phyloP scores from a whole-genome alignment of 2,329 filamentous ascomycete species.

The Tetracladium maxilliforme region DNA sequence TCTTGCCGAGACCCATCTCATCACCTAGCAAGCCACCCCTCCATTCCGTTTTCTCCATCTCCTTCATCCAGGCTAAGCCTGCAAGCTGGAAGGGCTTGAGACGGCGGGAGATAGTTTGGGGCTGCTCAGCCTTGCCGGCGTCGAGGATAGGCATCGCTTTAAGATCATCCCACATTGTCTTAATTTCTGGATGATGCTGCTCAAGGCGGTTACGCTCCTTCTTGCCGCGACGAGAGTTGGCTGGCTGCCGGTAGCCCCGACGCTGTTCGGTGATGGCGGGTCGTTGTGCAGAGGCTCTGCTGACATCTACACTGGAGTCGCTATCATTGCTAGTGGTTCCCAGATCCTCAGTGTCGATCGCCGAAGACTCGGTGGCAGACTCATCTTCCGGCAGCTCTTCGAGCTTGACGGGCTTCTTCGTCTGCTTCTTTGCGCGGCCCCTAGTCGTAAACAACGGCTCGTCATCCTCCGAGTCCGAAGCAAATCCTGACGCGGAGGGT shows the following conservation, averaged over 20 bases:
- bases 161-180: conserved; percentile 74
- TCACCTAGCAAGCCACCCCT: conserved; percentile 85
- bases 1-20: conserved; percentile 98
- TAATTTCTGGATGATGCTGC: conserved; percentile 60
- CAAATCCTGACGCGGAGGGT: conserved; percentile 1
- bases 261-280: conserved; percentile 17
- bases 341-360: neutral
- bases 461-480: conserved; percentile 1
- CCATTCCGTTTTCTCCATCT: conserved; percentile 75
- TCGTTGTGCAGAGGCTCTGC: conserved; percentile 4
- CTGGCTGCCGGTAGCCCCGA: conserved; percentile 13
- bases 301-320: conserved; percentile 4
- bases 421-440: conserved; percentile 3
- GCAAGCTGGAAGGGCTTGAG: conserved; percentile 91
- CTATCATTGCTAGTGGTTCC: neutral
- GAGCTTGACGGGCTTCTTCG: neutral
- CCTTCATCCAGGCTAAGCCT: conserved; percentile 86
- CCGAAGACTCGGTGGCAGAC: conserved; percentile 5
- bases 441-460: conserved; percentile 1
- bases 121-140: conserved; percentile 51
- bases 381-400: conserved; percentile 23
- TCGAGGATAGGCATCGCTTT: conserved; percentile 53
- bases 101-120: conserved; percentile 61
- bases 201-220: conserved; percentile 55
- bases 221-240: conserved; percentile 12